Percentiles rank a stretch among this genome's conserved stretches.
Conservation (phyloP, 2,329 filamentous ascomycete genomes). For the Fusarium euwallaceae region DNA sequence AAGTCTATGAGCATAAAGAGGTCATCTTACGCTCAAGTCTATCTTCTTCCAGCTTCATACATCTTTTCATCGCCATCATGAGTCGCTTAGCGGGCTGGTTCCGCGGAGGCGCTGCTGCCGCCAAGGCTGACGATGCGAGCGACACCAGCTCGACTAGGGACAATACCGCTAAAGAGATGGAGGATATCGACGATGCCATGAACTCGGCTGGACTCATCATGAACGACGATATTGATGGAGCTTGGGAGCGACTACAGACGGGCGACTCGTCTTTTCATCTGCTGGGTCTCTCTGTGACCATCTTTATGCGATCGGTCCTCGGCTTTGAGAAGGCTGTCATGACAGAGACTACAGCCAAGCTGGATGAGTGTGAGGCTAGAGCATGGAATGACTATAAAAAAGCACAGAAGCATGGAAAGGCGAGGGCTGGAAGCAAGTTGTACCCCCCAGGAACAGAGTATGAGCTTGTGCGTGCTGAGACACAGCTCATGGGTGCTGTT, state of each 20-base stretch:
- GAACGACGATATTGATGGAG: slow-evolving; percentile 90
- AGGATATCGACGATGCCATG: slow-evolving; percentile 72
- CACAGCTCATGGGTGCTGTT: slow-evolving; percentile 90
- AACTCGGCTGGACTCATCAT: slow-evolving; percentile 79
- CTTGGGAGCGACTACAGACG: slow-evolving; percentile 78
- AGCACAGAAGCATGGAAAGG: slow-evolving; percentile 73
- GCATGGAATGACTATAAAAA: slow-evolving; percentile 83
- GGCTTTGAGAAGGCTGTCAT: slow-evolving; percentile 95
- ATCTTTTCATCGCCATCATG: slow-evolving; percentile 50
- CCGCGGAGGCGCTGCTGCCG: slow-evolving; percentile 53
- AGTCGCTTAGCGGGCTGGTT: slow-evolving; percentile 66
- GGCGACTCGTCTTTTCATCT: slow-evolving; percentile 89
- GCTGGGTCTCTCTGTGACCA: slow-evolving; percentile 83
- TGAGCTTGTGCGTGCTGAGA: slow-evolving; percentile 84
- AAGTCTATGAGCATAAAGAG: not conserved
- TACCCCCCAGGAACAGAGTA: slow-evolving; percentile 91
- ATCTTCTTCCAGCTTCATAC: not conserved
- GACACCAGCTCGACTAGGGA: slow-evolving; percentile 44
- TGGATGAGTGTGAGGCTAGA: slow-evolving; percentile 81
- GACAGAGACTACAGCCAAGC: slow-evolving; percentile 79
- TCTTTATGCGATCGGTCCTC: slow-evolving; percentile 87
- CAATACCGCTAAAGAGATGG: slow-evolving; percentile 59
- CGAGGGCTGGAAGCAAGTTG: slow-evolving; percentile 59
- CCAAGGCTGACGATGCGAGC: slow-evolving; percentile 52
- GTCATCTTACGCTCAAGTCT: not conserved